Evolutionary conservation across 345 rosid genomes (phyloP).

Genomic region (Eucalyptus virginea): DNA sequence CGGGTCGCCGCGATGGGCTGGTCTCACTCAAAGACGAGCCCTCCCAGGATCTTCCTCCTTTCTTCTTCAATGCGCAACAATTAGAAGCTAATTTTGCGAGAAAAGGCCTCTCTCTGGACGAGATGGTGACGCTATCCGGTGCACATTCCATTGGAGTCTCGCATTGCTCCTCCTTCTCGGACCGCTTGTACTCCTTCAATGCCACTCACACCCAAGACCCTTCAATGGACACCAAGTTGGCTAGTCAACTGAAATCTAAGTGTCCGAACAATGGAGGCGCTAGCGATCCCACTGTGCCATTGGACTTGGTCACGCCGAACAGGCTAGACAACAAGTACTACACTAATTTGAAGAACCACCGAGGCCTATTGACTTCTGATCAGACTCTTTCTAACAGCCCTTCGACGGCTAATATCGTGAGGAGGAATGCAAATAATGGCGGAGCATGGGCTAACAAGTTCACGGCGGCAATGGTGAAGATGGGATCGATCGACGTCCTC

Average conservation of each 20-base stretch:
- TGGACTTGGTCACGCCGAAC: neutral
- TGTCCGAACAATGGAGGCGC: neutral
- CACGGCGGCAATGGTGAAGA: neutral
- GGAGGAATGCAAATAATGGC: neutral
- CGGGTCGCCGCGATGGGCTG: slow-evolving; percentile 3
- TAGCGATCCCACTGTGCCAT: neutral
- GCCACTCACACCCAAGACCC: neutral
- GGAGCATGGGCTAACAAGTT: neutral
- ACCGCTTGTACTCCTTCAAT: neutral
- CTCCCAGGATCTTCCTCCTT: neutral
- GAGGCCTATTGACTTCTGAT: neutral
- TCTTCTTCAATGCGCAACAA: neutral
- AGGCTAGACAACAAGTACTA: neutral
- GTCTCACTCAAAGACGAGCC: neutral
- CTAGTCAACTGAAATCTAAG: neutral
- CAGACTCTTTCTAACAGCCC: neutral
- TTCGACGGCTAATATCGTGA: neutral
- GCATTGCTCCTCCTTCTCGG: slow-evolving; percentile 3
- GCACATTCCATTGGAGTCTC: slow-evolving; percentile 8
- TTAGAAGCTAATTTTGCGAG: neutral
- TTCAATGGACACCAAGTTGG: neutral
- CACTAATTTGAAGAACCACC: neutral
- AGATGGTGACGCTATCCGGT: slow-evolving; percentile 18
- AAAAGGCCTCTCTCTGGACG: neutral
- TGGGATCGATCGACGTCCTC: slow-evolving; percentile 13